phyloP scores from a whole-genome alignment of 2,329 filamentous ascomycete genomes.

The Sphaerulina vaccinii region DNA sequence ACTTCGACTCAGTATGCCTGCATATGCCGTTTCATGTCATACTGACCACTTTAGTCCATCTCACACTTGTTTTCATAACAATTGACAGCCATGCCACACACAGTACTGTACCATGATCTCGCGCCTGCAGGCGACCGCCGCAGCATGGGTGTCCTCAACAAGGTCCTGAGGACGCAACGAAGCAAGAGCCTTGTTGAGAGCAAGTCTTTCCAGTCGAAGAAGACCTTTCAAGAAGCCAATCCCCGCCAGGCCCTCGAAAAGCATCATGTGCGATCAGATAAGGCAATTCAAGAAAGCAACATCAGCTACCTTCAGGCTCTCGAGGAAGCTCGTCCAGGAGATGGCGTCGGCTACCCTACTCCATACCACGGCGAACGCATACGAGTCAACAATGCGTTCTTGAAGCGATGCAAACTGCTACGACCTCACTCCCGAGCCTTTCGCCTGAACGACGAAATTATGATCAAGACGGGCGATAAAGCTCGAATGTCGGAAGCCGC shows the following conservation, averaged over 20 bases:
- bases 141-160: slow-evolving; percentile 2
- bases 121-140: neutral
- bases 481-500: slow-evolving; percentile 9
- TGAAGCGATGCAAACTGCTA: slow-evolving; percentile 13
- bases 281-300: too few relatives aligned
- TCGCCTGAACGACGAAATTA: slow-evolving; percentile 1
- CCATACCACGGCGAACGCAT: slow-evolving; percentile 7
- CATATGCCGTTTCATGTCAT: neutral
- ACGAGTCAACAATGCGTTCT: slow-evolving; percentile 9
- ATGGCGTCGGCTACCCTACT: slow-evolving; percentile 10
- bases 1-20: neutral
- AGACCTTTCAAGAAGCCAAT: slow-evolving; percentile 11
- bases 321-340: too few relatives aligned
- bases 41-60: neutral
- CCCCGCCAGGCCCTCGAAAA: too few relatives aligned
- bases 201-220: too few relatives aligned
- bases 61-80: neutral
- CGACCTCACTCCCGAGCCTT: slow-evolving; percentile 9
- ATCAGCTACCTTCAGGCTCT: too few relatives aligned
- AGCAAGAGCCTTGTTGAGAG: slow-evolving; percentile 4
- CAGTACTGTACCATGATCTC: neutral
- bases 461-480: slow-evolving; percentile 7
- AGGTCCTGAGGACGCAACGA: slow-evolving; percentile 4
- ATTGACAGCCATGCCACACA: slow-evolving; percentile 2
- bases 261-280: too few relatives aligned